These are phyloP conservation scores for Didymella segeticola DNA, from an alignment of 2,329 filamentous ascomycete genomes.

Conservation along the genomic window DNA sequence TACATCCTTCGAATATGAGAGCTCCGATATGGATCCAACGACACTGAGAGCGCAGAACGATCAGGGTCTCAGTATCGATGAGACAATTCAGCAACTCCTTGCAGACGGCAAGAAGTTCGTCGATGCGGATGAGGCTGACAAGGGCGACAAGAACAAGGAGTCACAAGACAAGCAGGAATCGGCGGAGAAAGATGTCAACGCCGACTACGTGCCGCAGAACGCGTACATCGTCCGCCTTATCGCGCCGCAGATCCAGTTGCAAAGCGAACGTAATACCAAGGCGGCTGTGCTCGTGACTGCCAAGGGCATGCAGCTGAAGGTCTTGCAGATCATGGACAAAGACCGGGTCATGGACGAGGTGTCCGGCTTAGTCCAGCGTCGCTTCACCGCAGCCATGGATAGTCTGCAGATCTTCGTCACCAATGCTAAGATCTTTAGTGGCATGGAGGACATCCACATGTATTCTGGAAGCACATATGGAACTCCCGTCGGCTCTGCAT, in stretches of 20 bases:
- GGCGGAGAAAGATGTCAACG: slow-evolving; percentile 69
- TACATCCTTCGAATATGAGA: slow-evolving; percentile 21
- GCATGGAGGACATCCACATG: slow-evolving; percentile 82
- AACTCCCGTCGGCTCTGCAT: slow-evolving; percentile 80
- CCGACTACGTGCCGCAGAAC: slow-evolving; percentile 89
- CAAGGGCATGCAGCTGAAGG: slow-evolving; percentile 97
- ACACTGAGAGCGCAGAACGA: slow-evolving; percentile 54
- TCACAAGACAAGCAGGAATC: slow-evolving; percentile 27
- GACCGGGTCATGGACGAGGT: slow-evolving; percentile 89
- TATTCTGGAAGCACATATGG: slow-evolving; percentile 96
- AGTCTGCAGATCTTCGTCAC: slow-evolving; percentile 98
- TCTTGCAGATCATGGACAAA: slow-evolving; percentile 98
- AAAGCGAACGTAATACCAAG: slow-evolving; percentile 97
- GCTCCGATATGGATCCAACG: slow-evolving; percentile 29
- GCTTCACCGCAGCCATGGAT: slow-evolving; percentile 95
- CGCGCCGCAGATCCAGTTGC: slow-evolving; percentile 95
- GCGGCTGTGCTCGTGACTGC: slow-evolving; percentile 96
- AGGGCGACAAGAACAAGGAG: slow-evolving; percentile 14
- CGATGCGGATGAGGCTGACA: slow-evolving; percentile 67
- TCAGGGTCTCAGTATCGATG: slow-evolving; percentile 74
- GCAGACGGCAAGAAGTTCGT: slow-evolving; percentile 85
- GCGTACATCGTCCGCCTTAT: slow-evolving; percentile 95
- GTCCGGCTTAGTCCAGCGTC: slow-evolving; percentile 91
- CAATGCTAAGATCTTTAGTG: slow-evolving; percentile 85
- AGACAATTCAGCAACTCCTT: slow-evolving; percentile 84